Base-by-base conservation (phyloP, 2,329 filamentous ascomycete species). In the Penicillium sp. region DNA sequence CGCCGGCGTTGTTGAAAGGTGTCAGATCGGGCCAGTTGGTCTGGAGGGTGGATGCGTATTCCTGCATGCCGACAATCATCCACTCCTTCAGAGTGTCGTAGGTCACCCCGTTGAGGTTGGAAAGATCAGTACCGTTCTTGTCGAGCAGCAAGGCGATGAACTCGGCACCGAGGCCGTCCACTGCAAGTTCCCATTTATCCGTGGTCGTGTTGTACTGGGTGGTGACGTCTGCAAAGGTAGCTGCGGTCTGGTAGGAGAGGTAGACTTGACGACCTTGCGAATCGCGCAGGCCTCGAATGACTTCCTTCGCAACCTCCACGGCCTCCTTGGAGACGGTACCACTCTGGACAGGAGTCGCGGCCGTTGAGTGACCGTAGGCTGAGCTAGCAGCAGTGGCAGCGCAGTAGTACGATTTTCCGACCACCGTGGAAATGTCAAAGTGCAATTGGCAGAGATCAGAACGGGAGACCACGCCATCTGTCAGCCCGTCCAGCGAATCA, bases 1-100 rank as follows among this genome's bases (percentile, higher is more conserved):
- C 83, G 20, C 83, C 83, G 0, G 74, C 68, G 0, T 72, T 60
- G 38, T 80, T 71, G 73, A 84, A 84, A 6, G 73, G 62, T 0
- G 78, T 80, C 0, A 85, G 73, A 63, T 86, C 83, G 1, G 82
- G 81, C 45, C 76, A 69, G 1, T 78, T 84, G 10, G 82, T 85
- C 64, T 85, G 83, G 1, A 84, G 72, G 49, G 68, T 79, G 62
- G 82, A 80, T 5, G 72, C 62, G 67, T 83, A 86, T 38, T 73
- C 73, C 51, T 78, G 65, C 73, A 78, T 75, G 5, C 78, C 82
- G 3, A 68, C 69, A 35, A 75, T 69, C 73, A 84, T 85, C 82
- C 82, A 86, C 20, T 78, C 75, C 20, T 75, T 75, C 1, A 86
- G 76, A 0, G 79, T 84, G 67, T 86, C 82, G 67, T 84, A 85